phyloP scores from a whole-genome alignment of 176 grass and related monocot species.

The Stipa capillata region DNA sequence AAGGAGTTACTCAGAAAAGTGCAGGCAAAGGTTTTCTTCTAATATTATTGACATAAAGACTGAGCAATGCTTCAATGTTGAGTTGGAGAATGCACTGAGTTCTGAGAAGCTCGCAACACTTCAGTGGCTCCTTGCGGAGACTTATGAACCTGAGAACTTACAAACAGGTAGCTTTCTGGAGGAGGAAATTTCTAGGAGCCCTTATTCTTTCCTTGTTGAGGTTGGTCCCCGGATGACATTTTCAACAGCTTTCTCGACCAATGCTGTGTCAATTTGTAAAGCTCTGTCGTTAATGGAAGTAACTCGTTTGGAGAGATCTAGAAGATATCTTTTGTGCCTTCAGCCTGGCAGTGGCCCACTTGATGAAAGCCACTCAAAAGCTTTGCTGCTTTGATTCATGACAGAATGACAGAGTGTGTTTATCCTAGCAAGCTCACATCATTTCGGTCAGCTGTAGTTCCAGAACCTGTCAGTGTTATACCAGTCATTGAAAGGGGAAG shows the following conservation, averaged over 20 bases:
- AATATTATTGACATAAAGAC: constrained; percentile 57
- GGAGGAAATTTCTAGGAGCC: constrained; percentile 27
- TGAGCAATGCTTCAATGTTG: constrained; percentile 80
- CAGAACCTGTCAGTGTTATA: constrained; percentile 55
- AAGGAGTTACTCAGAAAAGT: constrained; percentile 59
- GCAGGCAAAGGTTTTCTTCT: constrained; percentile 64
- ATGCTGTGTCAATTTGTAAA: constrained; percentile 80
- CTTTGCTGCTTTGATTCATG: constrained; percentile 66
- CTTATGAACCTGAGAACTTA: constrained; percentile 73
- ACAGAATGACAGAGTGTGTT: constrained; percentile 89
- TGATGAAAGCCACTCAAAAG: constrained; percentile 48
- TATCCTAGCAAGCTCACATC: constrained; percentile 64
- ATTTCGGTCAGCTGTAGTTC: constrained; percentile 49
- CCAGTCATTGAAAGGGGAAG: constrained; percentile 66
- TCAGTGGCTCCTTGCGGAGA: constrained; percentile 78
- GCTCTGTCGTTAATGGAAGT: constrained; percentile 67
- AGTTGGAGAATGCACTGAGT: constrained; percentile 34
- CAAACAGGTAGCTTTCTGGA: constrained; percentile 57
- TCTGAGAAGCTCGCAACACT: constrained; percentile 54
- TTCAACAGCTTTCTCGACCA: constrained; percentile 75
- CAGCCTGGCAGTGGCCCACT: constrained; percentile 42
- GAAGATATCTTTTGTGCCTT: constrained; percentile 62
- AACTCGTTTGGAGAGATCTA: constrained; percentile 71
- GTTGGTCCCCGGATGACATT: constrained; percentile 91
- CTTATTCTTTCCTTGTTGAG: constrained; percentile 42